Percentiles rank a stretch among this genome's conserved stretches.
Conservation (phyloP, 495 filamentous ascomycete genomes). For the Aspergillus taichungensis region DNA sequence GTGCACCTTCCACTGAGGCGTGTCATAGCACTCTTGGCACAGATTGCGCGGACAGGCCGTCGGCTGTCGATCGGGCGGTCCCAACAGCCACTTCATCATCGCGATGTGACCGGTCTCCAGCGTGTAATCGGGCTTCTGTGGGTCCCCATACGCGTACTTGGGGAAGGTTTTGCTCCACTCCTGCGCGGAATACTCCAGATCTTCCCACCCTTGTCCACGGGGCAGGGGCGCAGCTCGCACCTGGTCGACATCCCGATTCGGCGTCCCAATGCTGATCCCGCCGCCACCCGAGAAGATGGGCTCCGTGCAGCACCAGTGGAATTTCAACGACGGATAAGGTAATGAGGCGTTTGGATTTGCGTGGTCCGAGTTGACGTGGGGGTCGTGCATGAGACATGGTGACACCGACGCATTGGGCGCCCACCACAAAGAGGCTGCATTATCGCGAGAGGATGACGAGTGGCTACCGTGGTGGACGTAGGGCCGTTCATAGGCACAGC, state of each 20-base stretch:
- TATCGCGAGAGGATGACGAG: constrained; percentile 6
- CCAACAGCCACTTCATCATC: constrained; percentile 43
- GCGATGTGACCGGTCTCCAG: constrained; percentile 40
- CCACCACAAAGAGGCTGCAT: constrained; percentile 44
- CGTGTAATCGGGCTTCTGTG: constrained; percentile 33
- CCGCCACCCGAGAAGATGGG: constrained; percentile 55
- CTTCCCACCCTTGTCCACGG: constrained; percentile 44
- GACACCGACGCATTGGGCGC: constrained; percentile 44
- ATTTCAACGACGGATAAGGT: constrained; percentile 38
- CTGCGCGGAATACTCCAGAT: constrained; percentile 41
- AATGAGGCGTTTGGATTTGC: constrained; percentile 20
- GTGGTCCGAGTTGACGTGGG: constrained; percentile 12
- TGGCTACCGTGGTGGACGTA: constrained; percentile 29
- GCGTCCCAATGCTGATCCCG: constrained; percentile 48
- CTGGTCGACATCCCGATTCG: constrained; percentile 44
- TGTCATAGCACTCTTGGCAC: constrained; percentile 50
- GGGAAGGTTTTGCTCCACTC: constrained; percentile 38
- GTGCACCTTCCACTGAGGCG: constrained; percentile 49
- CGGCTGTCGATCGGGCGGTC: constrained; percentile 36
- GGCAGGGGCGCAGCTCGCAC: constrained; percentile 51
- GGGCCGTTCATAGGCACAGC: constrained; percentile 50
- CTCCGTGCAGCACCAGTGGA: constrained; percentile 56
- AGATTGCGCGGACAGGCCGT: constrained; percentile 49
- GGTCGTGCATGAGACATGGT: constrained; percentile 51
- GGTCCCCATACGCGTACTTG: constrained; percentile 36